Evolutionary conservation across 192 early-diverging fungal genomes (phyloP).

Genomic region (Coemansia sp.): DNA sequence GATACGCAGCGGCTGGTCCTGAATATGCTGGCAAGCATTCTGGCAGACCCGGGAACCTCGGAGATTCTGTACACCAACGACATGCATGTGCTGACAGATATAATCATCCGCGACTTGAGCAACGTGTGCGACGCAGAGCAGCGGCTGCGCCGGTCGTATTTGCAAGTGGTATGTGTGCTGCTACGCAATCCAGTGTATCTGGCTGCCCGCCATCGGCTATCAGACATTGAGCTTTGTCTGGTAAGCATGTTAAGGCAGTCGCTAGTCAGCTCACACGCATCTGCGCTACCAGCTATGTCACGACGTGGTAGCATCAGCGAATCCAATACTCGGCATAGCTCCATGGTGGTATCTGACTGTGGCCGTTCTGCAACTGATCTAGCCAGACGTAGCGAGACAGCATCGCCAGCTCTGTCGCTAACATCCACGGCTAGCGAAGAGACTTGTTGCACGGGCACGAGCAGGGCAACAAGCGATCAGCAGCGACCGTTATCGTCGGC

Average conservation of each 20-base stretch:
- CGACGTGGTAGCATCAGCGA: slow-evolving; percentile 37
- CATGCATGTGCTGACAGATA: slow-evolving; percentile 80
- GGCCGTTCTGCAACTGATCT: background rate
- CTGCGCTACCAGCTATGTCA: background rate
- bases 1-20: slow-evolving; percentile 55
- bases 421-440: slow-evolving; percentile 45
- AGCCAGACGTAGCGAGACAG: slow-evolving; percentile 9
- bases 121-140: slow-evolving; percentile 69
- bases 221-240: slow-evolving; percentile 51
- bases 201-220: slow-evolving; percentile 34
- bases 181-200: slow-evolving; percentile 62
- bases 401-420: slow-evolving; percentile 36
- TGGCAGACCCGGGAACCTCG: slow-evolving; percentile 59
- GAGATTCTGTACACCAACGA: slow-evolving; percentile 94
- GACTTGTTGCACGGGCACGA: slow-evolving; percentile 26
- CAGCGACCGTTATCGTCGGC: slow-evolving; percentile 28
- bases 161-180: slow-evolving; percentile 64
- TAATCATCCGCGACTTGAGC: slow-evolving; percentile 77
- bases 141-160: slow-evolving; percentile 64
- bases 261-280: slow-evolving; percentile 35
- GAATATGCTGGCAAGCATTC: slow-evolving; percentile 68
- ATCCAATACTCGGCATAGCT: slow-evolving; percentile 38
- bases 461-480: background rate
- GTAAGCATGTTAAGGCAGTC: slow-evolving; percentile 46
- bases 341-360: slow-evolving; percentile 19